phyloP scores from a whole-genome alignment of 2,329 filamentous ascomycete genomes.

The Monosporascus ibericus region DNA sequence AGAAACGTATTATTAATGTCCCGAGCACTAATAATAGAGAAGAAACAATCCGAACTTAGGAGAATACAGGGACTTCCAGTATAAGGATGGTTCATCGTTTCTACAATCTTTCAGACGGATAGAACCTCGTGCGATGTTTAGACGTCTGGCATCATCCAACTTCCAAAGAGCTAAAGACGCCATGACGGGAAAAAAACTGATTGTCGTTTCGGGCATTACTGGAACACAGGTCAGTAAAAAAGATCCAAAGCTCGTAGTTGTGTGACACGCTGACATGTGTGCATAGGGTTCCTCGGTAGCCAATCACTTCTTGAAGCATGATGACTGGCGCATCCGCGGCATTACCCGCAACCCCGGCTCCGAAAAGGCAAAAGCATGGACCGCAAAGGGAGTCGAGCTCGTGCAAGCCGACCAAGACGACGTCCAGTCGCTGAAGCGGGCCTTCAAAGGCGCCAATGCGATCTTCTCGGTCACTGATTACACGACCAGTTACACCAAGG shows the following conservation, averaged over 20 bases:
- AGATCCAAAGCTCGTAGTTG: background rate
- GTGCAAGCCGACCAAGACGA: conserved; percentile 29
- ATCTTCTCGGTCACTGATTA: conserved; percentile 33
- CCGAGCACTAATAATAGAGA: too few relatives aligned
- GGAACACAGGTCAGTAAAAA: background rate
- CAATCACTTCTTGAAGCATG: background rate
- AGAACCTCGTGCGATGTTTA: too few relatives aligned
- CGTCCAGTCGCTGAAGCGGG: conserved; percentile 21
- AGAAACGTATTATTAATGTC: too few relatives aligned
- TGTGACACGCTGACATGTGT: background rate
- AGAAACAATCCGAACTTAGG: too few relatives aligned
- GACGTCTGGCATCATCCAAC: too few relatives aligned
- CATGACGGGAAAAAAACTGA: background rate
- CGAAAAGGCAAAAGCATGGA: conserved; percentile 8
- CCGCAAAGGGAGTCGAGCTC: conserved; percentile 29
- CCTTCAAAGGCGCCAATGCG: conserved; percentile 29
- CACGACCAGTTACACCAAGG: conserved; percentile 1
- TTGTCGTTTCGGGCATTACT: background rate
- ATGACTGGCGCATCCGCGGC: background rate
- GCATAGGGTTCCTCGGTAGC: background rate
- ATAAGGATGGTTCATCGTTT: too few relatives aligned
- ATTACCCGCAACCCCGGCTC: background rate
- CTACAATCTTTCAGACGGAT: too few relatives aligned
- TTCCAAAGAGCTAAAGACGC: background rate
- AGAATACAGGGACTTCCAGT: too few relatives aligned